Conservation (phyloP, 2,329 filamentous ascomycete species). For the Ascochyta viciae-villosae region DNA sequence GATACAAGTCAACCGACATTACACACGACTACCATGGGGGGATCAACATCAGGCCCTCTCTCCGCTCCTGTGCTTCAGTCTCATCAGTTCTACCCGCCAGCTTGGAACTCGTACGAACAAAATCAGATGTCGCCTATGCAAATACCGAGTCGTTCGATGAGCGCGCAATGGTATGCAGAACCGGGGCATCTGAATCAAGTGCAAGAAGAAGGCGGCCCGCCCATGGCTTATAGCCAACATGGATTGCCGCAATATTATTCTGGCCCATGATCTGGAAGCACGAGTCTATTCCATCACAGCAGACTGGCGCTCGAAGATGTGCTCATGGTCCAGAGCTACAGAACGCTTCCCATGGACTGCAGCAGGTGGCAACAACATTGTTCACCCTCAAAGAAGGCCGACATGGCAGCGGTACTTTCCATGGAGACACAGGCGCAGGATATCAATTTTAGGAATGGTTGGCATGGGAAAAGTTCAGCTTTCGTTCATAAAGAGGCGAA, state of each 20-base stretch:
- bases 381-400: too few relatives aligned
- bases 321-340: not conserved
- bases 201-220: conserved; percentile 44
- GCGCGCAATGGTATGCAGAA: conserved; percentile 46
- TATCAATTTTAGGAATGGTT: not conserved
- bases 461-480: not conserved
- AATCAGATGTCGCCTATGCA: conserved; percentile 36
- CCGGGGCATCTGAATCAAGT: conserved; percentile 43
- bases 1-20: conserved; percentile 40
- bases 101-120: conserved; percentile 44
- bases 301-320: not conserved
- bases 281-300: not conserved
- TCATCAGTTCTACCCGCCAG: conserved; percentile 39
- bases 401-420: not conserved
- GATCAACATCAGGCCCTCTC: conserved; percentile 38
- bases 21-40: conserved; percentile 36
- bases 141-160: conserved; percentile 42
- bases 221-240: conserved; percentile 38
- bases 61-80: conserved; percentile 45
- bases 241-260: conserved; percentile 42
- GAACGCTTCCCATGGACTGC: not conserved
- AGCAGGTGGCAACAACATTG: not conserved
- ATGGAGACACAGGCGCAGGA: not conserved
- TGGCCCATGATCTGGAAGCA: conserved; percentile 17
- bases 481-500: not conserved